phyloP scores from a whole-genome alignment of 2,329 filamentous ascomycete genomes.

The Talaromyces sp. region DNA sequence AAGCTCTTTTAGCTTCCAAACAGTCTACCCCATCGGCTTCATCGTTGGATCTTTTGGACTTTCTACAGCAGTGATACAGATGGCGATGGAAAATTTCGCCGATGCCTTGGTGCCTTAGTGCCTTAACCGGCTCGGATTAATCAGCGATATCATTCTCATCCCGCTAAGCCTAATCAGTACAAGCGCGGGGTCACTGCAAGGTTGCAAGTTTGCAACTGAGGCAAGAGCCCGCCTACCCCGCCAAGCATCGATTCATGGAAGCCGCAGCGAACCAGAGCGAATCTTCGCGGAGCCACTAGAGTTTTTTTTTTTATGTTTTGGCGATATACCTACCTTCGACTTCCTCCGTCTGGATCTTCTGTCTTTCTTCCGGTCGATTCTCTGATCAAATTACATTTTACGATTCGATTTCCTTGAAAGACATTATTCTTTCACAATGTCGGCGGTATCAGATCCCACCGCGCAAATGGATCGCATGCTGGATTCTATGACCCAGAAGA shows the following conservation, averaged over 20 bases:
- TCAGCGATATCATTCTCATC: constrained; percentile 17
- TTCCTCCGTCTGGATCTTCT: background rate
- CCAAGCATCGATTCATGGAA: background rate
- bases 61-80: constrained; percentile 41
- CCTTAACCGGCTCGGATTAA: constrained; percentile 17
- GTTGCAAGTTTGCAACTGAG: background rate
- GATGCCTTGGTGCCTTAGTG: constrained; percentile 16
- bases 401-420: background rate
- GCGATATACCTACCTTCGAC: background rate
- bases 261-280: constrained; percentile 16
- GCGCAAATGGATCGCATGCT: constrained; percentile 15
- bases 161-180: constrained; percentile 17
- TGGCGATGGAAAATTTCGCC: constrained; percentile 1
- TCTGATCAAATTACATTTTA: background rate
- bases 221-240: constrained; percentile 2
- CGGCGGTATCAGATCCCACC: constrained; percentile 8
- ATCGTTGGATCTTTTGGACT: constrained; percentile 50
- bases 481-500: constrained; percentile 15
- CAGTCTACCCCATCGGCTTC: constrained; percentile 23
- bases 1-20: constrained; percentile 48
- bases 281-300: constrained; percentile 15
- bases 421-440: constrained; percentile 10
- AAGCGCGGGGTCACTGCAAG: constrained; percentile 34
- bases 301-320: constrained; percentile 12
- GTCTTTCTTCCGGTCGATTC: background rate